Evolutionary conservation across 768 basidiomycete species (phyloP).

Genomic region (Suillus subaureus): DNA sequence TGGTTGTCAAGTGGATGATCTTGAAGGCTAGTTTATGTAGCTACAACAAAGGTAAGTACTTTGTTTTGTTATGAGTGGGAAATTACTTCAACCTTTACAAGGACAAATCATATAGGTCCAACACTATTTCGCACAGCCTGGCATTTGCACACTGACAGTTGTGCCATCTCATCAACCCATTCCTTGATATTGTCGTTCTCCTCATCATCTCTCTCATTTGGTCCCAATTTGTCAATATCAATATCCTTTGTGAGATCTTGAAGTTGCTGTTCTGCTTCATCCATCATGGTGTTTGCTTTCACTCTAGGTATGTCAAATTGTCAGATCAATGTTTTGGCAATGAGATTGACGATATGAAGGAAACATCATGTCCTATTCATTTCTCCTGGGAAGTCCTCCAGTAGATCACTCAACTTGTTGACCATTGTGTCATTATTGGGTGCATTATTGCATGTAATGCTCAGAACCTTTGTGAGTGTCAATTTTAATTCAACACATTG

Average conservation of each 20-base stretch:
- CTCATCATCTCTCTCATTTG: background rate
- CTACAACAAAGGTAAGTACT: slow-evolving; percentile 13
- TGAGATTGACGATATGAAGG: slow-evolving; percentile 20
- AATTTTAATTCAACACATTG: slow-evolving; percentile 9
- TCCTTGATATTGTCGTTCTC: slow-evolving; percentile 13
- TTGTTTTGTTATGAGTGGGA: background rate
- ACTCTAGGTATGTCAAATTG: background rate
- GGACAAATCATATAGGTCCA: background rate
- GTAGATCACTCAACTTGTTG: slow-evolving; percentile 22
- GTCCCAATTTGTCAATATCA: background rate
- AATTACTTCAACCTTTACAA: slow-evolving; percentile 8
- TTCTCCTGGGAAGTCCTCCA: slow-evolving; percentile 22
- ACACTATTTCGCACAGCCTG: slow-evolving; percentile 15
- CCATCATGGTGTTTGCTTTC: background rate
- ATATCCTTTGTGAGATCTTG: background rate
- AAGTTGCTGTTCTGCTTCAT: background rate
- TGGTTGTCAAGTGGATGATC: slow-evolving; percentile 26
- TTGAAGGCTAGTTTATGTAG: slow-evolving; percentile 23
- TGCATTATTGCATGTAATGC: slow-evolving; percentile 19
- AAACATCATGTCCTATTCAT: slow-evolving; percentile 17
- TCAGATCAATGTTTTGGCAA: slow-evolving; percentile 9
- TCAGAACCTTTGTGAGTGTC: slow-evolving; percentile 27
- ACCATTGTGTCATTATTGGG: slow-evolving; percentile 40
- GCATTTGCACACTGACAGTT: slow-evolving; percentile 17
- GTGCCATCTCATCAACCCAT: slow-evolving; percentile 21